These are phyloP conservation scores for Entamoeba histolytica DNA, from an alignment of 208 protist genomes.

Conservation along the genomic window DNA sequence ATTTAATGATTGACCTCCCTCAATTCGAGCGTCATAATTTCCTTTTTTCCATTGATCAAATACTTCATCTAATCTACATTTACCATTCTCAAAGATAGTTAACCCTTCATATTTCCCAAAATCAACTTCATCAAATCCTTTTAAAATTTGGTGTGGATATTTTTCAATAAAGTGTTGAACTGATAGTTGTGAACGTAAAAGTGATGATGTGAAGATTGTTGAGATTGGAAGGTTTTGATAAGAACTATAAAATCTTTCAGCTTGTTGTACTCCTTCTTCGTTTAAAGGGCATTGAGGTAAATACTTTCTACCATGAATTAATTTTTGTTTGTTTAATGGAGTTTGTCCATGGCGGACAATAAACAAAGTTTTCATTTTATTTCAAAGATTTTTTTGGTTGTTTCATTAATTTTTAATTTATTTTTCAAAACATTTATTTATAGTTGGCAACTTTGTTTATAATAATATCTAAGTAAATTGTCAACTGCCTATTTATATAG, in stretches of 20 bases:
- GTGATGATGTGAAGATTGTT: not conserved
- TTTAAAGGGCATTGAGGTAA: not conserved
- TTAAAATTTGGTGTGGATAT: not conserved
- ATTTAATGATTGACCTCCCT: not conserved
- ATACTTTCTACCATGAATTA: not conserved
- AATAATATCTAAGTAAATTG: too few species aligned
- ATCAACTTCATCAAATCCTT: not conserved
- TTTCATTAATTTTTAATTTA: too few species aligned
- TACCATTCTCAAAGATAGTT: not conserved
- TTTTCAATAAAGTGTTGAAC: not conserved
- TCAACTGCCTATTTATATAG: too few species aligned
- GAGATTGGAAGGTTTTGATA: not conserved
- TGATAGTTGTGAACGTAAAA: not conserved
- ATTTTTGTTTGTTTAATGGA: not conserved
- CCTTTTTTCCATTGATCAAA: not conserved
- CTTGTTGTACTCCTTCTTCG: not conserved
- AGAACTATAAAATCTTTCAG: not conserved
- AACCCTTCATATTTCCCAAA: not conserved
- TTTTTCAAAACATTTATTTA: too few species aligned
- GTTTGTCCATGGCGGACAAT: not conserved
- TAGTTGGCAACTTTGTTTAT: too few species aligned
- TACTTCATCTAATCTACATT: not conserved
- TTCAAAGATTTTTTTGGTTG: not conserved
- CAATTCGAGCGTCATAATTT: not conserved
- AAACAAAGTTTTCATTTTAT: not conserved